Base-by-base conservation (phyloP, 2,329 filamentous ascomycete genomes). In the Botrytis hyacinthi region DNA sequence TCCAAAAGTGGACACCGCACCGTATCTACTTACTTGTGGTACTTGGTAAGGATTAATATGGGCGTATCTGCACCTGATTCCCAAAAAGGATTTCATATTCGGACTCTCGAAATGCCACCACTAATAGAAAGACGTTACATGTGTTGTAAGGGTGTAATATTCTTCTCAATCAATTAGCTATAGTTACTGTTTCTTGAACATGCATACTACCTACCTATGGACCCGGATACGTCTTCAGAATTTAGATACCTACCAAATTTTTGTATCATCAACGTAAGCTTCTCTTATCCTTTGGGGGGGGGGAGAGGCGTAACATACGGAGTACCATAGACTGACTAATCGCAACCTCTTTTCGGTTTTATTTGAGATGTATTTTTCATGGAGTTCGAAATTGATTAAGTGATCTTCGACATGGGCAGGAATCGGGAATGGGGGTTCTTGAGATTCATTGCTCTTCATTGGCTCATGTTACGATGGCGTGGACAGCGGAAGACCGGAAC, bases 1-100 rank as follows among this genome's bases (percentile, higher is more conserved):
- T 60, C 70, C 61, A 67, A 29, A 72, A 72, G 61, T 72, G 61
- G 70, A 72, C 70, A 72, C 61, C 70, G 71, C 62, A 69, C 62
- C 51, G n/a, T 29, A 57, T 57, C 51, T 57, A 57, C 48, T 68
- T 40, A 29, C 9, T 32, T 4, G 48, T 68, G 51, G 12, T 35
- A 42, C 46, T 37, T 68, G 18, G 46, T 68, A 68, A 59, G 44
- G 60, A 51, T 65, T 67, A 4, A 29, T 29, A 46, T 72, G 61
- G 10, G 66, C 35, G n/a, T 69, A 57, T 57, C 66, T 69, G 48
- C 70, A 67, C 22, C 54, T 66, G 61, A 67, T 67, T 72, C 70
- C 61, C 37, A 29, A 66, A 35, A 65, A n/a, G 61, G 46, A 54
- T 54, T 51, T 48, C 29, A 57, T 5, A n/a, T 37, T 66, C 60